Evolutionary conservation across 306 rosid species (phyloP), one percentile per base, ranked within the genome.

Genomic region (Gastrolobium villosum): DNA sequence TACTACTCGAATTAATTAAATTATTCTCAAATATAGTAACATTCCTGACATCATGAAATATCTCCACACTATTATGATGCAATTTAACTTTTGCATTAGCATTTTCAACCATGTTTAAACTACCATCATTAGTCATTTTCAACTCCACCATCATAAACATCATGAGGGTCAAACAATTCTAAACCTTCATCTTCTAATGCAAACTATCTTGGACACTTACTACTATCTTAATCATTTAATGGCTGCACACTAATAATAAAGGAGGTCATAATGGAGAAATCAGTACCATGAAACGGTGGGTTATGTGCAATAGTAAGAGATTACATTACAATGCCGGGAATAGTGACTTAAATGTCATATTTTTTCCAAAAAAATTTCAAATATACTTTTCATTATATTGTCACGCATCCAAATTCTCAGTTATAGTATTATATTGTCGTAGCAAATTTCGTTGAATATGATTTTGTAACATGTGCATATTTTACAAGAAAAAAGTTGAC

Each of bases 61-160:
- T 64, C 65, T 64, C 13, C 20, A 14, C n/a, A 41, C 56, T 54
- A 77, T 65, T 77, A 77, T 66, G 49, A 66, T 65, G 48, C 39
- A 54, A 65, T 45, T 59, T 6, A 65, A 26, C 75, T 66, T 77
- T 64, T 54, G 5, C 48, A 53, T 65, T 32, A 41, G 26, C 57
- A 68, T 31, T 54, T 52, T 65, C 55, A 1, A 69, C 66, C 54
- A 65, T 65, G 74, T 43, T 36, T 72, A 3, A 9, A 55, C 39
- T 14, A 52, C 37, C 48, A 72, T 72, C 76, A 71, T 71, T 37
- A 54, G 54, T 56, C 66, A 40, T 56, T 72, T 72, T 72, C 55
- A 72, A 41, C 44, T 11, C 46, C 30, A 20, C 3, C 31, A 9
- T 55, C 26, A 10, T 41, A 54, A 54, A 36, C 39, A 54, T 54